phyloP scores from a whole-genome alignment of 805 yeast genomes.

The Metschnikowia drakensbergensis region DNA sequence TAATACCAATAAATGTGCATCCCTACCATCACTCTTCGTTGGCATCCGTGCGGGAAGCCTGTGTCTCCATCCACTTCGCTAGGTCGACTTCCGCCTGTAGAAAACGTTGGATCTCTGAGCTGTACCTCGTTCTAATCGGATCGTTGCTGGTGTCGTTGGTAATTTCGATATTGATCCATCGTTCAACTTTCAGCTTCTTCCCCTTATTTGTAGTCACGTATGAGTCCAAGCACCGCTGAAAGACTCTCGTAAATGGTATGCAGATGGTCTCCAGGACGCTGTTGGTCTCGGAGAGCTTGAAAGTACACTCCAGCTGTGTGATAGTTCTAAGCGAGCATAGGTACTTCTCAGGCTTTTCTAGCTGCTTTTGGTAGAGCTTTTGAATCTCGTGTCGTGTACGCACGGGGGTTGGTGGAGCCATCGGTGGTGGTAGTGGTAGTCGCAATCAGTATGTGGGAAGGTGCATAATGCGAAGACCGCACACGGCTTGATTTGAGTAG shows the following conservation, averaged over 20 bases:
- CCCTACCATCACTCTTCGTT: not conserved
- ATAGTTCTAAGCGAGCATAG: conserved; percentile 33
- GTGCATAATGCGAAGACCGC: conserved; percentile 1
- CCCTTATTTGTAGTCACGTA: conserved; percentile 22
- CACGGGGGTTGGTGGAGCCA: conserved; percentile 47
- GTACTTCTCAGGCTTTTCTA: conserved; percentile 29
- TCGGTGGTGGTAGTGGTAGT: conserved; percentile 9
- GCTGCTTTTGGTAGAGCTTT: conserved; percentile 23
- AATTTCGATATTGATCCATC: conserved; percentile 39
- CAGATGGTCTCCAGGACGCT: conserved; percentile 37
- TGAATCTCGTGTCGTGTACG: conserved; percentile 28
- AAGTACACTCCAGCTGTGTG: conserved; percentile 43
- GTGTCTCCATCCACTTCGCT: conserved; percentile 27
- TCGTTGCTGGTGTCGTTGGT: conserved; percentile 36
- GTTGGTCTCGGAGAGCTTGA: conserved; percentile 23
- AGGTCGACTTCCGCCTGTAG: conserved; percentile 38
- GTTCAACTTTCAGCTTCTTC: conserved; percentile 21
- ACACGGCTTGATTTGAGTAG: too few relatives aligned
- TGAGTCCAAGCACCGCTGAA: conserved; percentile 37
- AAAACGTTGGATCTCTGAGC: conserved; percentile 30
- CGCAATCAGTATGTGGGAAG: not conserved
- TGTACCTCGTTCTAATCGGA: conserved; percentile 17
- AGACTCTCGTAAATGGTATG: conserved; percentile 40
- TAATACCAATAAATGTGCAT: not conserved
- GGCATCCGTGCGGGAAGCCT: conserved; percentile 2